These are phyloP conservation scores for Suhomyces tanzawaensis DNA, from an alignment of 805 yeast species.

Conservation along the genomic window DNA sequence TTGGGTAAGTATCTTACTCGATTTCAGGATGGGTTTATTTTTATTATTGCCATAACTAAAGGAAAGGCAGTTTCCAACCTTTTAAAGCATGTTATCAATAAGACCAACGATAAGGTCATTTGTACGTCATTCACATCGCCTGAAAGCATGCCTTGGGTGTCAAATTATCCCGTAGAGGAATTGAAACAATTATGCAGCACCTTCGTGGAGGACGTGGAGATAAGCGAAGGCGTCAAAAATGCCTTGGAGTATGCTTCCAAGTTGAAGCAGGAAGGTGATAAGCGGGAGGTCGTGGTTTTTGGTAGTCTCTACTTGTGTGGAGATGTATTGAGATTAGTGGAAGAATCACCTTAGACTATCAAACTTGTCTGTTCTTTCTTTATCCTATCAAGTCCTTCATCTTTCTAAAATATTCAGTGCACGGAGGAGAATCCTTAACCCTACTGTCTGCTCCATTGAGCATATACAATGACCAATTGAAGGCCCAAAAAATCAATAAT, in stretches of 20 bases:
- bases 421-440: too few relatives aligned
- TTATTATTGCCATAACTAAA: conserved; percentile 70
- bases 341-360: too few relatives aligned
- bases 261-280: conserved; percentile 15
- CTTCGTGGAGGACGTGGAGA: conserved; percentile 20
- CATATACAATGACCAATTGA: too few relatives aligned
- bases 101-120: conserved; percentile 52
- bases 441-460: too few relatives aligned
- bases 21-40: conserved; percentile 39
- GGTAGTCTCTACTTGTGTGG: conserved; percentile 44
- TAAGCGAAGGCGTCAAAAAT: conserved; percentile 9
- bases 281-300: conserved; percentile 35
- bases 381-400: too few relatives aligned
- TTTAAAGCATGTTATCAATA: conserved; percentile 46
- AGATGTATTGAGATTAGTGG: conserved; percentile 30
- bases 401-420: too few relatives aligned
- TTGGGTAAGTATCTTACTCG: conserved; percentile 50
- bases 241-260: conserved; percentile 13
- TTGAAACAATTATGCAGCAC: conserved; percentile 26
- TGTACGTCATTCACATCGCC: conserved; percentile 66
- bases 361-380: too few relatives aligned
- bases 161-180: conserved; percentile 38
- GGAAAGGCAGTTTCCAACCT: conserved; percentile 63
- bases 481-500: too few relatives aligned
- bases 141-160: conserved; percentile 94